Evolutionary conservation across 73 alveolate genomes (phyloP).

Genomic region (Paramecium primaurelia): DNA sequence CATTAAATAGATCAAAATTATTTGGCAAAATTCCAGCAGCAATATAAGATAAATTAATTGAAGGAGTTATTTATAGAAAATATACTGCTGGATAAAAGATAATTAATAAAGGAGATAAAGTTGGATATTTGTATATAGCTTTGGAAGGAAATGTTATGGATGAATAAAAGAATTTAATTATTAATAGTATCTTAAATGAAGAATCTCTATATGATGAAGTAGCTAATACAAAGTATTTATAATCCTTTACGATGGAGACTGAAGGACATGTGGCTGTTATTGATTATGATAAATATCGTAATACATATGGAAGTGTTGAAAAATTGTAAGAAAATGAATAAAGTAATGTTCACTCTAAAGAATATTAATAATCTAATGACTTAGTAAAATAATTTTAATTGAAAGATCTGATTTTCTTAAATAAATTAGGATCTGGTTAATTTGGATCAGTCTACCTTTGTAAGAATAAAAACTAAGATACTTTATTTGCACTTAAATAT

Average conservation of each 20-base stretch:
- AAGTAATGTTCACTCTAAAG: not conserved
- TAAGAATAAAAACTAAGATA: conserved; percentile 53
- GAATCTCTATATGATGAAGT: not conserved
- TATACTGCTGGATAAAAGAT: conserved; percentile 52
- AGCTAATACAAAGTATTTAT: not conserved
- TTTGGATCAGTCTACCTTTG: conserved; percentile 80
- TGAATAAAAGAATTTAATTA: not conserved
- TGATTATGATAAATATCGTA: conserved; percentile 61
- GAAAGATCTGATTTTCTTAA: conserved; percentile 64
- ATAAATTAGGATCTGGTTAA: conserved; percentile 75
- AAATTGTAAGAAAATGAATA: conserved; percentile 60
- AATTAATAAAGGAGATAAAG: conserved; percentile 52
- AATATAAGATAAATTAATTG: conserved; percentile 44
- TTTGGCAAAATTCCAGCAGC: not conserved
- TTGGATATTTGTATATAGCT: conserved; percentile 29
- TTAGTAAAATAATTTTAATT: conserved; percentile 54
- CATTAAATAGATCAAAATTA: conserved; percentile 53
- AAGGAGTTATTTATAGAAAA: conserved; percentile 48
- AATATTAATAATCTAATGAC: not conserved
- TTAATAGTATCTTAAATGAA: not conserved
- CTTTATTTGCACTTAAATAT: conserved; percentile 75
- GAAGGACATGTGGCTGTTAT: conserved; percentile 14
- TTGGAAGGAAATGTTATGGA: conserved; percentile 56
- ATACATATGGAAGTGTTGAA: conserved; percentile 52
- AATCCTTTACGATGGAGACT: not conserved